A percentile compares a stretch with the other conserved stretches of the same genome.
These are phyloP conservation scores for Astrothelium subdiscretum DNA, from an alignment of 495 filamentous ascomycete genomes.

Conservation along the genomic window DNA sequence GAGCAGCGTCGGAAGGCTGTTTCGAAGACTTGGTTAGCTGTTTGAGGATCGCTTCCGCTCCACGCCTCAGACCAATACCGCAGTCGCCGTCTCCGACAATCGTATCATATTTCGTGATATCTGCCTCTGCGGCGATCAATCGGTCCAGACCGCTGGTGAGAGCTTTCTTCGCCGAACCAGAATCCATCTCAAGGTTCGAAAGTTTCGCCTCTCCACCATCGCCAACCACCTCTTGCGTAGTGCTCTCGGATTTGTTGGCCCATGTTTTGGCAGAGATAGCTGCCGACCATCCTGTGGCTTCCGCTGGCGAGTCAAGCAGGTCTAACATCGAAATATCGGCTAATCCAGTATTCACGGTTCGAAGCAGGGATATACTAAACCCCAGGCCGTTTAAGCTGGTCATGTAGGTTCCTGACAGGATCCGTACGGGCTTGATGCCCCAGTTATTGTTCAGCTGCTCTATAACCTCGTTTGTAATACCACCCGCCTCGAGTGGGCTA, in stretches of 20 bases:
- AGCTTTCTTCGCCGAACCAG: constrained; percentile 41
- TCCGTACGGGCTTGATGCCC: constrained; percentile 59
- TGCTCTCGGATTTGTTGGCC: constrained; percentile 28
- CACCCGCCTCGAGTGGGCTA: constrained; percentile 77
- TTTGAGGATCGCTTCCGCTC: constrained; percentile 65
- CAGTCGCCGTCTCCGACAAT: constrained; percentile 95
- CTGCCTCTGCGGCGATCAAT: constrained; percentile 66
- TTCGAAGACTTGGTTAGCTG: constrained; percentile 44
- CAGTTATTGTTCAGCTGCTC: constrained; percentile 58
- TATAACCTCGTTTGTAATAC: constrained; percentile 80
- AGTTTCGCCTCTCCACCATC: constrained; percentile 39
- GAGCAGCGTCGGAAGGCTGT: constrained; percentile 54
- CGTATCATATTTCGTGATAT: constrained; percentile 81
- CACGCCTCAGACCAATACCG: constrained; percentile 77
- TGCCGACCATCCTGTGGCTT: constrained; percentile 72
- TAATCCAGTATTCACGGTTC: constrained; percentile 67
- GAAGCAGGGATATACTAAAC: constrained; percentile 80
- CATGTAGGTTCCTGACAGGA: constrained; percentile 58
- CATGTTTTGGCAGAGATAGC: constrained; percentile 48
- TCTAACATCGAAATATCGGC: constrained; percentile 76
- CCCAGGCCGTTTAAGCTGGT: constrained; percentile 88
- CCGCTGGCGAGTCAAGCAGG: constrained; percentile 72
- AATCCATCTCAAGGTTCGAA: constrained; percentile 64
- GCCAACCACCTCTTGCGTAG: constrained; percentile 18
- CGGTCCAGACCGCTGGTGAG: constrained; percentile 57